Evolutionary conservation across 805 yeast species (phyloP).

Genomic region (Metschnikowia chrysomelidarum): DNA sequence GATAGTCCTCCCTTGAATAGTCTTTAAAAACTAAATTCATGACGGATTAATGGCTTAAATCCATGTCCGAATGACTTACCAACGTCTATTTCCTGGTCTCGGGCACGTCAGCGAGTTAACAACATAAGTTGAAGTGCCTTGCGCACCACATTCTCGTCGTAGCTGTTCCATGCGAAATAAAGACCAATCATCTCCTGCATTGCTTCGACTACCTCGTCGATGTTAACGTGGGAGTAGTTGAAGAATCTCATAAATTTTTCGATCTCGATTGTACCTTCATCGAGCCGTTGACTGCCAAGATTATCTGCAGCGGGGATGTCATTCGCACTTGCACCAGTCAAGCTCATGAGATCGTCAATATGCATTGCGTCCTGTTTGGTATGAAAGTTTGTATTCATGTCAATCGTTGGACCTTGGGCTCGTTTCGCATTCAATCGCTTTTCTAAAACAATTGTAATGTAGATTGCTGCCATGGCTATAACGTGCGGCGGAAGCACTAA

Average conservation of each 20-base stretch:
- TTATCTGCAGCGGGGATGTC: slow-evolving; percentile 7
- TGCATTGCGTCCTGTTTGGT: slow-evolving; percentile 24
- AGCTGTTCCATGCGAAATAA: slow-evolving; percentile 85
- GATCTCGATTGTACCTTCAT: slow-evolving; percentile 44
- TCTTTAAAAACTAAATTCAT: no score
- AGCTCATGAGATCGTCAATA: slow-evolving; percentile 37
- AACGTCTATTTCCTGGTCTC: no score
- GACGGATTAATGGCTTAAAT: no score
- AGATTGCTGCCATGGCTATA: slow-evolving; percentile 78
- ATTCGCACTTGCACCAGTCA: slow-evolving; percentile 13
- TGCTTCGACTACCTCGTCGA: slow-evolving; percentile 74
- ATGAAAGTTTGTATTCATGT: slow-evolving; percentile 17
- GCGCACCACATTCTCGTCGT: slow-evolving; percentile 63
- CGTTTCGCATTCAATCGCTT: slow-evolving; percentile 29
- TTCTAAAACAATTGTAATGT: slow-evolving; percentile 66
- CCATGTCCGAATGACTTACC: no score
- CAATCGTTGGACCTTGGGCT: slow-evolving; percentile 7
- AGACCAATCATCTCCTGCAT: slow-evolving; percentile 80
- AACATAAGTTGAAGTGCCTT: slow-evolving; percentile 46
- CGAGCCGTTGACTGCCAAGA: slow-evolving; percentile 29
- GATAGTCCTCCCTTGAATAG: no score
- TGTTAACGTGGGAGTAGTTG: slow-evolving; percentile 72
- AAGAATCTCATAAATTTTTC: slow-evolving; percentile 62
- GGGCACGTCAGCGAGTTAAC: slow-evolving; percentile 29
- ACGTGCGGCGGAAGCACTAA: slow-evolving; percentile 86